Conservation (phyloP, 805 yeast species). For the Blastobotrys terrestris region DNA sequence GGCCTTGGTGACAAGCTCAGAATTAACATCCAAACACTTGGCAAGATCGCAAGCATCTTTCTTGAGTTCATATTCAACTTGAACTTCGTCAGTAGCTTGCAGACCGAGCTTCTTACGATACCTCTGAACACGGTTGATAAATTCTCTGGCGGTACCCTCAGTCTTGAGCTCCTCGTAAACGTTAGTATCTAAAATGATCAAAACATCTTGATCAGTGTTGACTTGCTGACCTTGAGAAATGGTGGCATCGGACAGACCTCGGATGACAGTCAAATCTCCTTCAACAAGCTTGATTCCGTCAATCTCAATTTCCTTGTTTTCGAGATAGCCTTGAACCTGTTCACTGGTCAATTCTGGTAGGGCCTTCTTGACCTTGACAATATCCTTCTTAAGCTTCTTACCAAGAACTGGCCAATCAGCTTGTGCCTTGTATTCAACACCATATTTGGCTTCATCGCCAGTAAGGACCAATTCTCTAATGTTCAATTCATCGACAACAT, state of each 20-base stretch:
- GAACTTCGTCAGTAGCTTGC: slow-evolving; percentile 90
- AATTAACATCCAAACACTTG: slow-evolving; percentile 52
- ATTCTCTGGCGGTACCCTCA: slow-evolving; percentile 95
- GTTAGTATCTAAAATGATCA: slow-evolving; percentile 82
- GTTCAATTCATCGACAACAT: slow-evolving; percentile 86
- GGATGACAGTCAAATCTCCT: slow-evolving; percentile 85
- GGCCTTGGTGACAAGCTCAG: slow-evolving; percentile 65
- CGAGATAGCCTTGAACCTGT: slow-evolving; percentile 71
- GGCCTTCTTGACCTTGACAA: slow-evolving; percentile 89
- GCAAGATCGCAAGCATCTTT: slow-evolving; percentile 43
- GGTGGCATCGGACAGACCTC: slow-evolving; percentile 68
- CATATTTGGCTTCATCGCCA: slow-evolving; percentile 83
- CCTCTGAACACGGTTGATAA: slow-evolving; percentile 94
- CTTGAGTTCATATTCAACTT: slow-evolving; percentile 68
- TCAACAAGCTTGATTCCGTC: slow-evolving; percentile 82
- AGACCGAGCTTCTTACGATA: slow-evolving; percentile 94
- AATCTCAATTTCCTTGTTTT: slow-evolving; percentile 69
- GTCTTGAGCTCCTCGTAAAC: slow-evolving; percentile 81
- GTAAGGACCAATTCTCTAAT: slow-evolving; percentile 84
- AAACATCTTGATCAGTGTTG: slow-evolving; percentile 83
- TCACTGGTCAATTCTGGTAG: slow-evolving; percentile 75
- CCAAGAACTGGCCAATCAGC: slow-evolving; percentile 99
- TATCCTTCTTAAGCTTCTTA: slow-evolving; percentile 92
- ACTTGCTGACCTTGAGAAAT: slow-evolving; percentile 70
- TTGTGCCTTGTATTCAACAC: slow-evolving; percentile 86